phyloP scores from a whole-genome alignment of 257 asterid species.

The Penstemon barbatus region DNA sequence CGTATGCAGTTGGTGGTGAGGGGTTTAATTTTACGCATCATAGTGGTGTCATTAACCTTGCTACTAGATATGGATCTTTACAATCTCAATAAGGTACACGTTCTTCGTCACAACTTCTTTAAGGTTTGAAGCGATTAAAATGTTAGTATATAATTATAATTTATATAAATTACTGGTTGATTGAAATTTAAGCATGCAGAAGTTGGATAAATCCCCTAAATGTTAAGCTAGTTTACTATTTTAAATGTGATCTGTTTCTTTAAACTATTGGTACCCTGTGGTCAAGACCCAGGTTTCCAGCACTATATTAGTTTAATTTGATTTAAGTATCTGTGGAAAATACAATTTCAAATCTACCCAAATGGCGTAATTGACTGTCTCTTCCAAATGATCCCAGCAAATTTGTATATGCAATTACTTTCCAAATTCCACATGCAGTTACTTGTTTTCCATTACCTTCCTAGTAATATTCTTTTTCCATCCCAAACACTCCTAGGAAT shows the following conservation, averaged over 20 bases:
- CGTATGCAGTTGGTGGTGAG: slow-evolving; percentile 46
- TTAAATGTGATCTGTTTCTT: too few relatives aligned
- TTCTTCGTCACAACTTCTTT: slow-evolving; percentile 26
- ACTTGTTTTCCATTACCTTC: too few relatives aligned
- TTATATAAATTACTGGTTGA: too few relatives aligned
- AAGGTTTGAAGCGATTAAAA: too few relatives aligned
- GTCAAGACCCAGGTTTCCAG: too few relatives aligned
- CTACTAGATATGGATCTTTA: neutral
- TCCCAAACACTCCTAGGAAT: slow-evolving; percentile 55
- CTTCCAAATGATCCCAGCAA: slow-evolving; percentile 5
- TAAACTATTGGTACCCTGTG: too few relatives aligned
- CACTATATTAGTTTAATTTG: too few relatives aligned
- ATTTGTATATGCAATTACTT: slow-evolving; percentile 16
- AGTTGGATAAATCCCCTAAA: too few relatives aligned
- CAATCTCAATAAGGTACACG: slow-evolving; percentile 29
- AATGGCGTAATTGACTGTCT: slow-evolving; percentile 6
- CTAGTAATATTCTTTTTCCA: slow-evolving; percentile 36
- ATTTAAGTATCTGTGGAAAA: slow-evolving; percentile 11
- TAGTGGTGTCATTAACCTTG: slow-evolving; percentile 17
- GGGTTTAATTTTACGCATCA: slow-evolving; percentile 41
- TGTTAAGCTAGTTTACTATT: too few relatives aligned
- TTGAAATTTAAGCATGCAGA: too few relatives aligned
- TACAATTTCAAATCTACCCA: slow-evolving; percentile 29
- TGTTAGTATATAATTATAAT: too few relatives aligned
- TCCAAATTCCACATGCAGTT: too few relatives aligned